A percentile compares a stretch with the other conserved stretches of the same genome.
These are phyloP conservation scores for Bonia amplexicaulis DNA, from an alignment of 176 grass and related monocot species.

Conservation along the genomic window DNA sequence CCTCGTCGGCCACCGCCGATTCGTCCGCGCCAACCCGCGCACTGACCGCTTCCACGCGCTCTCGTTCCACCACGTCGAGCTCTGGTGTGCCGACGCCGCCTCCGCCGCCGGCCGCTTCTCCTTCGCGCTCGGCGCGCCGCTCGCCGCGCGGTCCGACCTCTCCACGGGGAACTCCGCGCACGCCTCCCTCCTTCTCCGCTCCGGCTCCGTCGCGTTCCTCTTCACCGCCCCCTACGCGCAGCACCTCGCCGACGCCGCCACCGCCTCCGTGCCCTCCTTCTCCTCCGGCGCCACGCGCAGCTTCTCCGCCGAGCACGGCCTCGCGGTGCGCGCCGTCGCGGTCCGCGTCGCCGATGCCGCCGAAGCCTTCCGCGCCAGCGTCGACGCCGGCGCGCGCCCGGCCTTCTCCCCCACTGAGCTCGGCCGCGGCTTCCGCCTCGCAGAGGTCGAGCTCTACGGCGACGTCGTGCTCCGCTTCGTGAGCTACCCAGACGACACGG, in stretches of 20 bases:
- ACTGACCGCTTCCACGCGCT: constrained; percentile 61
- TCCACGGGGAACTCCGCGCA: background rate
- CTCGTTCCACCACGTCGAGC: constrained; percentile 84
- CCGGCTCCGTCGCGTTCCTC: background rate
- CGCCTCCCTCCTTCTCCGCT: background rate
- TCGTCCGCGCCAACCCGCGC: constrained; percentile 31
- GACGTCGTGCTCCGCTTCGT: constrained; percentile 89
- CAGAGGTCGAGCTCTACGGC: constrained; percentile 58
- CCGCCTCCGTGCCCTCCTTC: background rate
- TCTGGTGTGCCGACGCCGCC: constrained; percentile 75
- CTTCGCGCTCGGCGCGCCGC: constrained; percentile 50
- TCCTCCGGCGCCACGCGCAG: no score
- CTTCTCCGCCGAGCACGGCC: no score
- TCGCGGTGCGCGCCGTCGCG: background rate
- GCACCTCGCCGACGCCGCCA: background rate
- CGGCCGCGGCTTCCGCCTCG: background rate
- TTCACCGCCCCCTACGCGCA: background rate
- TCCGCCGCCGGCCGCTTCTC: constrained; percentile 68
- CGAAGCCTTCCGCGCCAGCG: background rate
- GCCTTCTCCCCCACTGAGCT: background rate
- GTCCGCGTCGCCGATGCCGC: background rate
- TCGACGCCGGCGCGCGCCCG: background rate
- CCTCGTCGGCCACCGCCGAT: background rate
- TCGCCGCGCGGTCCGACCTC: background rate
- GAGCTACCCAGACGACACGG: constrained; percentile 32